Conservation (phyloP, 345 rosid genomes). For the Murraya paniculata region DNA sequence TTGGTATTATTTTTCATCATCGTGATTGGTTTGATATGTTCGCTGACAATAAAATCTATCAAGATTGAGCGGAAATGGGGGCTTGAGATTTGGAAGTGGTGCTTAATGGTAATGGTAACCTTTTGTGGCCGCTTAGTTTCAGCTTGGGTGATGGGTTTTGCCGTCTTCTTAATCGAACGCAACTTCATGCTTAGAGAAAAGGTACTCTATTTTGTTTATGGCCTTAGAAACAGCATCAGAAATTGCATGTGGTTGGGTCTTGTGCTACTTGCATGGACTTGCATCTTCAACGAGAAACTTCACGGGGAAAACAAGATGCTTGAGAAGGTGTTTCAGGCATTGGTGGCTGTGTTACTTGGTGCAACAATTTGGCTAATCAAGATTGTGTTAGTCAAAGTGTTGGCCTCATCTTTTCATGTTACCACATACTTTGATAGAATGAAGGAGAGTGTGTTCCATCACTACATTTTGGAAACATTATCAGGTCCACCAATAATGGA, state of each 20-base stretch:
- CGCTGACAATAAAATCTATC: constrained; percentile 7
- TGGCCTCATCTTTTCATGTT: constrained; percentile 57
- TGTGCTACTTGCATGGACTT: constrained; percentile 22
- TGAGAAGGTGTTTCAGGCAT: constrained; percentile 25
- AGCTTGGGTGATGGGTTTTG: constrained; percentile 26
- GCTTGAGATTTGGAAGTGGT: constrained; percentile 13
- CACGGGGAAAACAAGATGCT: constrained; percentile 32
- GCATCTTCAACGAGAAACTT: constrained; percentile 19
- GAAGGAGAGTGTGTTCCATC: constrained; percentile 56
- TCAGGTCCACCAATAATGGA: constrained; percentile 36
- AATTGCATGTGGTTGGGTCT: constrained; percentile 27
- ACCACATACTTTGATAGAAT: constrained; percentile 56
- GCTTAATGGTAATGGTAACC: constrained; percentile 2
- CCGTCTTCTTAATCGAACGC: constrained; percentile 26
- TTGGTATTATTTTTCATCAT: constrained; percentile 6
- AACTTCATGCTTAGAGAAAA: constrained; percentile 35
- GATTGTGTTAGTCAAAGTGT: constrained; percentile 45
- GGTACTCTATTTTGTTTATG: constrained; percentile 30
- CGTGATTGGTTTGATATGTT: background rate
- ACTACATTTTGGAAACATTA: constrained; percentile 45
- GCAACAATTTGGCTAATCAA: constrained; percentile 59
- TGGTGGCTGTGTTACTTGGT: constrained; percentile 38
- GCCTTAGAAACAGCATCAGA: constrained; percentile 29
- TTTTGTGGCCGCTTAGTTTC: constrained; percentile 28
- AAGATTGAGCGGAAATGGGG: background rate